Base-by-base conservation (phyloP, 306 rosid species). In the Fragaria iinumae region DNA sequence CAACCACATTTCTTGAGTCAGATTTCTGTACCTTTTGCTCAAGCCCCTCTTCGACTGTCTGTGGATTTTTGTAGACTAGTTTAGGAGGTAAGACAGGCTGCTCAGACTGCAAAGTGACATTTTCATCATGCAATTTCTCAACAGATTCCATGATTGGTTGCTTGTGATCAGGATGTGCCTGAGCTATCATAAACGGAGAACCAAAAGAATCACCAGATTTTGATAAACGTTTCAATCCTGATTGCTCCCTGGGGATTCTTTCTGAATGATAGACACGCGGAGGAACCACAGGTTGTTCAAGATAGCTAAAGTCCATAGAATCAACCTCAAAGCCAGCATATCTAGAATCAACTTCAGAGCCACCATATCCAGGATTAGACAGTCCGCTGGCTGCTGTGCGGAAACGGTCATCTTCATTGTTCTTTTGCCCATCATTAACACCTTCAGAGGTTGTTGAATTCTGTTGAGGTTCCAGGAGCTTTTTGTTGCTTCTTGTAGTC, bases 231-330 rank as follows among this genome's bases (percentile, higher is more conserved):
- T 86, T 86, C 80, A 83, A 76, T 67, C 84, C 92, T 64, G 86
- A 83, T 64, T 80, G 92, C 86, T 86, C 92, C 83, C 89, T 86
- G n/a, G 89, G 90, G 84, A 81, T 72, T 52, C 84, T 76, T 81
- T 89, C 92, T 4, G 93, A 89, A 73, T 71, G 82, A 79, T 81
- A 89, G 47, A 85, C 80, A 52, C 88, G 87, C 71, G 76, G 88
- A 55, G 90, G 82, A 82, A 81, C 78, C 49, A 82, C 69, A 65
- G 90, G 78, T 27, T 85, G 87, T 64, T 89, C 87, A 52, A 72
- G 80, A 45, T 67, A 76, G 83, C 79, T 84, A 72, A 84, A 84
- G 71, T 83, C 86, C 52, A 68, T 62, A 56, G 81, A 76, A 74
- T 76, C 79, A 59, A 80, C 71, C 77, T 81, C 81, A 27, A 81